These are phyloP conservation scores for Penicillium chermesinum DNA, from an alignment of 495 filamentous ascomycete species.

Conservation along the genomic window DNA sequence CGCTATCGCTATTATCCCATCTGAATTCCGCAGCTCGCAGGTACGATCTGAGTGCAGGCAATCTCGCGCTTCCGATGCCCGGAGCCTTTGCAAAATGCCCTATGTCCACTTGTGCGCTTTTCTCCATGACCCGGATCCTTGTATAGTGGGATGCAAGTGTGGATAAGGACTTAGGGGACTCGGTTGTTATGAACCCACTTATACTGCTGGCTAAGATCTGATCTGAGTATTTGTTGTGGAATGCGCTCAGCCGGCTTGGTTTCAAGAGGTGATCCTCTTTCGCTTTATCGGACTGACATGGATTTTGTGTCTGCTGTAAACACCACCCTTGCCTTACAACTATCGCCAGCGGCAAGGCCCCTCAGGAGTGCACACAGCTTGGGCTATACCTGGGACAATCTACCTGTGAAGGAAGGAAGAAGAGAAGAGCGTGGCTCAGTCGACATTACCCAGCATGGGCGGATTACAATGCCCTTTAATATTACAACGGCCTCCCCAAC, in stretches of 20 bases:
- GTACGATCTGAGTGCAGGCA: too few species aligned
- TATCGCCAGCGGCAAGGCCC: too few species aligned
- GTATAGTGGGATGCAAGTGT: too few species aligned
- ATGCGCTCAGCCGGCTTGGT: neutral
- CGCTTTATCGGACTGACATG: slow-evolving; percentile 1
- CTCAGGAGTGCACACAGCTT: too few species aligned
- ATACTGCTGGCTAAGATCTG: neutral
- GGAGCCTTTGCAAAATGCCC: too few species aligned
- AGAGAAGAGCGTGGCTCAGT: neutral
- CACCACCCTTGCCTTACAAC: neutral
- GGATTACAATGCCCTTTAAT: neutral
- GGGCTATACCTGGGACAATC: neutral
- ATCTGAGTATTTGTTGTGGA: neutral
- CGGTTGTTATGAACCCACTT: too few species aligned
- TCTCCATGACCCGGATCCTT: too few species aligned
- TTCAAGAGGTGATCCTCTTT: neutral
- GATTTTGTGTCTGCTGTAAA: slow-evolving; percentile 18
- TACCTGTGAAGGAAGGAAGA: neutral
- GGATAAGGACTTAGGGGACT: too few species aligned
- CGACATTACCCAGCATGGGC: neutral
- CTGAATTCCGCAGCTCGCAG: too few species aligned
- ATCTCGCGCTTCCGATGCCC: too few species aligned
- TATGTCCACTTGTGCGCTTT: too few species aligned
- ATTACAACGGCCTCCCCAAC: neutral
- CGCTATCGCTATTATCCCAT: too few species aligned